Percentiles rank a stretch among this genome's conserved stretches.
Conservation (phyloP, 495 filamentous ascomycete genomes). For the Staphylotrichum longicolle region DNA sequence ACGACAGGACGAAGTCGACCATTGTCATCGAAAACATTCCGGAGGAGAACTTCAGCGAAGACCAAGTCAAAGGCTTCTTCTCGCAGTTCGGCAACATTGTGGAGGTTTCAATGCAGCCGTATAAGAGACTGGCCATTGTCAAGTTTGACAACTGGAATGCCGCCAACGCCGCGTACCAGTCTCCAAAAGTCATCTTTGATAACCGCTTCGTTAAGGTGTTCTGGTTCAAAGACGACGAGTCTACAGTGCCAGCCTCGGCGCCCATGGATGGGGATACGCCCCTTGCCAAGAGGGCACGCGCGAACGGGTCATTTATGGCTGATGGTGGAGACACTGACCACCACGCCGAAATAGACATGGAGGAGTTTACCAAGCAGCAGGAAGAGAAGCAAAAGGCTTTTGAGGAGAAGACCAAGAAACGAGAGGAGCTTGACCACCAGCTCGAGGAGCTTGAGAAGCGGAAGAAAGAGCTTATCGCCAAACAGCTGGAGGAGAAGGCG, state of each 20-base stretch:
- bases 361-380: constrained; percentile 73
- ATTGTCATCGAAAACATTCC: constrained; percentile 94
- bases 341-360: constrained; percentile 64
- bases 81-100: constrained; percentile 75
- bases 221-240: constrained; percentile 71
- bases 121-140: constrained; percentile 76
- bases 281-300: constrained; percentile 25
- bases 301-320: constrained; percentile 18
- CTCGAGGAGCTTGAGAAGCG: constrained; percentile 71
- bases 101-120: constrained; percentile 70
- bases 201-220: constrained; percentile 98
- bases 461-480: constrained; percentile 70
- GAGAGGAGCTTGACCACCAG: constrained; percentile 69
- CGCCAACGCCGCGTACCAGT: constrained; percentile 80
- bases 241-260: constrained; percentile 23
- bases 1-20: constrained; percentile 70
- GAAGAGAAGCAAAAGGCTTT: constrained; percentile 74
- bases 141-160: constrained; percentile 71
- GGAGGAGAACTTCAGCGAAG: constrained; percentile 76
- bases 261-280: constrained; percentile 26
- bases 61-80: constrained; percentile 76
- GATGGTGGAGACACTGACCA: constrained; percentile 25
- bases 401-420: constrained; percentile 73
- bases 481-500: constrained; percentile 71
- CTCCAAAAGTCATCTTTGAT: constrained; percentile 92